Conservation (phyloP, 108 stramenopile species). For the Skeletonema menzelii region DNA sequence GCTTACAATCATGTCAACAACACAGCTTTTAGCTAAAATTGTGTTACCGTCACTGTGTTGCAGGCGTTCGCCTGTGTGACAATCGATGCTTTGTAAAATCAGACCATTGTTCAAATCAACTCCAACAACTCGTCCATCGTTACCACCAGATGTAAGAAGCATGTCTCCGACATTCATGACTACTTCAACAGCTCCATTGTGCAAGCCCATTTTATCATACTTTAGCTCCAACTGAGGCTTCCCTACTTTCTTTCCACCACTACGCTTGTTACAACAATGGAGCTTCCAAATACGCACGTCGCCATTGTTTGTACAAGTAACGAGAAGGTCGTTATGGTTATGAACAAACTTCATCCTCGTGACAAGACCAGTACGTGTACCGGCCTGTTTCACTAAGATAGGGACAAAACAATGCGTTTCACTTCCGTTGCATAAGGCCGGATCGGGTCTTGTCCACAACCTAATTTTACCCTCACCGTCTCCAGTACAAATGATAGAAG, state of each 20-base stretch:
- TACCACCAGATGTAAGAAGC: constrained; percentile 41
- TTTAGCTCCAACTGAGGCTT: constrained; percentile 20
- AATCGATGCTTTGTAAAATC: constrained; percentile 17
- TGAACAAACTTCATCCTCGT: constrained; percentile 27
- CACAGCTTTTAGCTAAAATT: constrained; percentile 18
- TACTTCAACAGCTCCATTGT: constrained; percentile 33
- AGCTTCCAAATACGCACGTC: constrained; percentile 34
- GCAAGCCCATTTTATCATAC: constrained; percentile 22
- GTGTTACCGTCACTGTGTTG: background rate
- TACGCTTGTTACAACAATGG: background rate
- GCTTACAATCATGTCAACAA: constrained; percentile 29
- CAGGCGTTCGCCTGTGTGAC: constrained; percentile 28
- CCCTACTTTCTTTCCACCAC: constrained; percentile 6
- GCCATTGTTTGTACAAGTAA: constrained; percentile 38
- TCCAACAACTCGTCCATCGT: constrained; percentile 34
- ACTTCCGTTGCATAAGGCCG: background rate
- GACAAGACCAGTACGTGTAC: constrained; percentile 23
- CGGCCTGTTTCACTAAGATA: constrained; percentile 6
- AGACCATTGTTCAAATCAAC: constrained; percentile 35
- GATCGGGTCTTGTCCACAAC: constrained; percentile 12
- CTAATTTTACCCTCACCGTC: constrained; percentile 30
- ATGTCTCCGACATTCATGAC: constrained; percentile 27
- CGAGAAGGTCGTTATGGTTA: constrained; percentile 19
- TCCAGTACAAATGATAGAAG: constrained; percentile 24
- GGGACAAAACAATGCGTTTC: background rate